Evolutionary conservation across 306 rosid genomes (phyloP), one percentile per base, ranked within the genome.

Genomic region (Amphicarpaea edgeworthii): DNA sequence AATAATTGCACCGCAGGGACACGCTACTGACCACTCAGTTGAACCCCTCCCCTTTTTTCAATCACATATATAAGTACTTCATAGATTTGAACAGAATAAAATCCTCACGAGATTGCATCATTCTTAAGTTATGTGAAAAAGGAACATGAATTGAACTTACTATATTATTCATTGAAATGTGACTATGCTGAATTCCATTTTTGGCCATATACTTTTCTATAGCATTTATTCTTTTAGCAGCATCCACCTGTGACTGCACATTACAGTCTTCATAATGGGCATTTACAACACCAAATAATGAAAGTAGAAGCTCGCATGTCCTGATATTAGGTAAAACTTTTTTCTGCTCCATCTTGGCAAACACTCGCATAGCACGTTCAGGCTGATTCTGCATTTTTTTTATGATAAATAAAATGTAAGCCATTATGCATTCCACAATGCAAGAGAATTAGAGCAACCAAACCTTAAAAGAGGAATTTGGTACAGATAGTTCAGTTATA

Each of bases 251-350:
- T 68, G 96, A 91, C 81, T 80, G 77, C 70, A 70, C 65, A 85
- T 87, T 79, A 20, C 89, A 88, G 71, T 77, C 76, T 86, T 93
- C 96, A 64, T 88, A 93, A 7, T 91, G 96, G 78, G 90, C 85
- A 82, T 91, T 91, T 67, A 93, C 96, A 14, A 67, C 81, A 17
- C 96, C 88, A 85, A 93, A 93, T 86, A 93, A 82, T 32, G 86
- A 88, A 87, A 90, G 91, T 63, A 93, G 73, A 77, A 82, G 86
- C 88, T 83, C 94, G 3, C 83, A 93, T 45, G 96, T 93, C 89
- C 72, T 65, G 72, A 87, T 82, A 88, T 91, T 74, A 77, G 98
- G 98, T 75, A 47, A 20, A 72, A 88, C 42, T 59, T 88, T 81
- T 30, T 83, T 67, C 57, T 65, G 84, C 81, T 86, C 88, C 97